Percentiles rank a stretch among this genome's conserved stretches.
phyloP scores from a whole-genome alignment of 2,329 filamentous ascomycete species.

The Sporothrix brunneoviolacea region DNA sequence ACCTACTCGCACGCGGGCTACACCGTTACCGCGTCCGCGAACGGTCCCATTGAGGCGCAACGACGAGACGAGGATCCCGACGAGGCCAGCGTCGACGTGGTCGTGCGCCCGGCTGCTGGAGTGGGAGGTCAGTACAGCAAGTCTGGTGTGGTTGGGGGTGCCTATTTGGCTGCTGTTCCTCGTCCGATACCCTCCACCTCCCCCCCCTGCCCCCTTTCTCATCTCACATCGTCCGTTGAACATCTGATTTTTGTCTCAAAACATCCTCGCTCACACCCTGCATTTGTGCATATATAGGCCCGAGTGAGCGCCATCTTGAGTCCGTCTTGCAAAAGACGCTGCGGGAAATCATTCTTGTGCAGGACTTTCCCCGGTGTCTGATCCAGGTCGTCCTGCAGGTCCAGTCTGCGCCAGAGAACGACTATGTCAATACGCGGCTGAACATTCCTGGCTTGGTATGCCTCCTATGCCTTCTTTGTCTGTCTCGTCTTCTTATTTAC shows the following conservation, averaged over 20 bases:
- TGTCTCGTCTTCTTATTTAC: neutral
- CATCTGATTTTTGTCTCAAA: conserved; percentile 8
- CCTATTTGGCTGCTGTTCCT: no score
- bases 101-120: conserved; percentile 77
- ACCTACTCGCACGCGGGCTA: conserved; percentile 71
- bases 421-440: conserved; percentile 54
- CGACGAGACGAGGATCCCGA: conserved; percentile 86
- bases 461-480: neutral
- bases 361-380: conserved; percentile 68
- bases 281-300: conserved; percentile 41
- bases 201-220: neutral
- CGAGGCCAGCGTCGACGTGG: conserved; percentile 83
- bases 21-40: conserved; percentile 76
- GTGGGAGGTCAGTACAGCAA: conserved; percentile 58
- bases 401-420: conserved; percentile 60
- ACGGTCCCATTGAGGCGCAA: conserved; percentile 85
- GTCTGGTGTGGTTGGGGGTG: neutral
- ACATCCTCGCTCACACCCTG: conserved; percentile 11
- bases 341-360: conserved; percentile 65
- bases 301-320: conserved; percentile 77
- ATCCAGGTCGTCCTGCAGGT: conserved; percentile 81
- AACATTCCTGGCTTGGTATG: conserved; percentile 53
- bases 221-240: conserved; percentile 10
- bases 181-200: no score
- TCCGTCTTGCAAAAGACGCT: conserved; percentile 65